Base-by-base conservation (phyloP, 2,329 filamentous ascomycete genomes). In the Cladophialophora exuberans region DNA sequence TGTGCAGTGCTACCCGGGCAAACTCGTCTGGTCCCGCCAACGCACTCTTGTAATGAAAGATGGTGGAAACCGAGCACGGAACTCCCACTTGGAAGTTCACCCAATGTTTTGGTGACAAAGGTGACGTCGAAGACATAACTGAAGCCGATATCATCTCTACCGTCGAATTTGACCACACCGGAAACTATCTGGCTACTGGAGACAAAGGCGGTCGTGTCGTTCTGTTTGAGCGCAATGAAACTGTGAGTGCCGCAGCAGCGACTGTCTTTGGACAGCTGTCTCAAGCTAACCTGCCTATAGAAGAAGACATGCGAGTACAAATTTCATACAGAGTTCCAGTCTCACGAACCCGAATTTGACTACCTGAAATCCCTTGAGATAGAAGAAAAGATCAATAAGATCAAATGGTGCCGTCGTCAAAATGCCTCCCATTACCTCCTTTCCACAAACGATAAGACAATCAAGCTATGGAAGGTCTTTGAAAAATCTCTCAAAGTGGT, bases 241-340 rank as follows among this genome's bases (percentile, higher is more conserved):
- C 93, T 71, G 92, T 96, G 79, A 70, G 85, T 77, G 56, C 54
- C 38, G 23, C 17, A 42, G 38, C 41, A 38, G 44, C 20, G 28
- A 22, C 15, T n/a, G n/a, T 15, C 39, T 13, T 22, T 5, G 15
- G n/a, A 3, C 22, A 23, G 18, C 39, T 23, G 39, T 22, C n/a
- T 10, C 10, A 22, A 23, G 20, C 51, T 57, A 36, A 62, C 53
- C 33, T n/a, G 36, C 18, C 51, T 57, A 59, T 70, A 97, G 92
- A 97, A 99, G 86, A 99, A 97, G 85, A 97, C 94, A 46, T 99
- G 94, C 84, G 94, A 99, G 76, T 99, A 99, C 83, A 99, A 97
- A 75, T 99, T 99, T 74, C 94, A 99, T 75, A 99, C 94, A 73
- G 94, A 99, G 72, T 99, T 99, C 69, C 94, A 99, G 79, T 99